A percentile compares a stretch with the other conserved stretches of the same genome.
Conservation (phyloP, 2,329 filamentous ascomycete species). For the Fusarium sp. region DNA sequence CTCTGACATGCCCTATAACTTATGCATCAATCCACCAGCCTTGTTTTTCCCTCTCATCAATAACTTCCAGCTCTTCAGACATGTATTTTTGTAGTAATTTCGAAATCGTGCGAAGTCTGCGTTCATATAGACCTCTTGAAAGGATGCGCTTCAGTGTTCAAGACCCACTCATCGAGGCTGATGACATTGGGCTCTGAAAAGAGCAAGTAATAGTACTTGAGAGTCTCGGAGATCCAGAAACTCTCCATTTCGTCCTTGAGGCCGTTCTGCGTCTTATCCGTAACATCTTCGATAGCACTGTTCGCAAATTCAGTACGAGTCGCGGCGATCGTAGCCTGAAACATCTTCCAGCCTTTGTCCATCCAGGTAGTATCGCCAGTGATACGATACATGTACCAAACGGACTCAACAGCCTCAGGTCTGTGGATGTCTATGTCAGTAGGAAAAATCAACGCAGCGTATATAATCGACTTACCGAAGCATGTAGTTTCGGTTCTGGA, state of each 20-base stretch:
- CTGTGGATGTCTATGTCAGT: constrained; percentile 53
- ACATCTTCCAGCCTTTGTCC: constrained; percentile 90
- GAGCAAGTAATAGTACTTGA: constrained; percentile 92
- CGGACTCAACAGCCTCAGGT: constrained; percentile 87
- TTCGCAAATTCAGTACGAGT: constrained; percentile 75
- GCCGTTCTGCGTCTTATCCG: constrained; percentile 51
- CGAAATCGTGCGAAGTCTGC: not conserved
- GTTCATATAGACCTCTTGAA: constrained; percentile 58
- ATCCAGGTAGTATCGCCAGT: constrained; percentile 80
- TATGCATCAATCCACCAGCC: constrained; percentile 4
- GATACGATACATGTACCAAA: constrained; percentile 92
- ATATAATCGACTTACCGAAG: constrained; percentile 62
- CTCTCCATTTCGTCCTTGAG: constrained; percentile 79
- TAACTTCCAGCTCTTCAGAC: not conserved
- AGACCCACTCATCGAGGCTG: constrained; percentile 74
- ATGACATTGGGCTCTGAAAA: constrained; percentile 75
- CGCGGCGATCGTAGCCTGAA: constrained; percentile 72
- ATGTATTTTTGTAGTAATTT: not conserved
- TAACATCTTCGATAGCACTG: constrained; percentile 75
- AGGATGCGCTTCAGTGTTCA: constrained; percentile 73
- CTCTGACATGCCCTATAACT: constrained; percentile 11
- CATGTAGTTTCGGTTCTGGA: constrained; percentile 65
- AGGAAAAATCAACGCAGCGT: constrained; percentile 5
- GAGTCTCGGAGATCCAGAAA: constrained; percentile 90
- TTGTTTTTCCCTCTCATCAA: constrained; percentile 1